A percentile compares a stretch with the other conserved stretches of the same genome.
Evolutionary conservation across 345 rosid genomes (phyloP).

Genomic region (Murraya koenigii): DNA sequence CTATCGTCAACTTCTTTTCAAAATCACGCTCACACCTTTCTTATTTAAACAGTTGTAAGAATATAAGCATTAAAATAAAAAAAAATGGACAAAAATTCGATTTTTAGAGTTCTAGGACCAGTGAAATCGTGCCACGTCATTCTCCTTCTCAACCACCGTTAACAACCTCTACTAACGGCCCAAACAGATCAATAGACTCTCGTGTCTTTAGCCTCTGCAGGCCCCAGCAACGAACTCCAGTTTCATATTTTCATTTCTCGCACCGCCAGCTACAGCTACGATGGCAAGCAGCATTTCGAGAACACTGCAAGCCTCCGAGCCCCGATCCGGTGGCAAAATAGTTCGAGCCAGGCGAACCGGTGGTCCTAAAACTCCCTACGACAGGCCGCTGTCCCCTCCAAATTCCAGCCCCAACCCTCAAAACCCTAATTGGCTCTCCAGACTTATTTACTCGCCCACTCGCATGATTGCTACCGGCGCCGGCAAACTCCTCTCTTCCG

Average conservation of each 20-base stretch:
- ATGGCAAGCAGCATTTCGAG: constrained; percentile 23
- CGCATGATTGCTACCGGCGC: constrained; percentile 77
- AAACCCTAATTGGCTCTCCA: constrained; percentile 91
- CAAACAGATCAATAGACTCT: neutral
- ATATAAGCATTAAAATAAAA: neutral
- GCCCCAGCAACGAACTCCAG: neutral
- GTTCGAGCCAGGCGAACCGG: constrained; percentile 51
- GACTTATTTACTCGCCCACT: constrained; percentile 66
- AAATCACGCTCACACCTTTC: too few species aligned
- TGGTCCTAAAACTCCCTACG: constrained; percentile 58
- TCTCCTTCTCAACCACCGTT: neutral
- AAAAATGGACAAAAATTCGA: neutral
- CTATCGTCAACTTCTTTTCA: neutral
- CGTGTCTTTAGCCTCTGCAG: neutral
- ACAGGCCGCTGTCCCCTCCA: constrained; percentile 40
- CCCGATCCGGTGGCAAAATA: constrained; percentile 67
- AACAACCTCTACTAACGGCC: neutral
- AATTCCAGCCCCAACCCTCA: constrained; percentile 28
- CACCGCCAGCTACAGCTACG: neutral
- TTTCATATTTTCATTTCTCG: neutral
- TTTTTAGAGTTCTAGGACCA: neutral
- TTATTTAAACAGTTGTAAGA: neutral
- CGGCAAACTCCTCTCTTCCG: constrained; percentile 62
- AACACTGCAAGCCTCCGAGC: constrained; percentile 18
- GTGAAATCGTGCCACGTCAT: neutral